phyloP scores from a whole-genome alignment of 2,329 filamentous ascomycete genomes.

The Curvularia spicifera region DNA sequence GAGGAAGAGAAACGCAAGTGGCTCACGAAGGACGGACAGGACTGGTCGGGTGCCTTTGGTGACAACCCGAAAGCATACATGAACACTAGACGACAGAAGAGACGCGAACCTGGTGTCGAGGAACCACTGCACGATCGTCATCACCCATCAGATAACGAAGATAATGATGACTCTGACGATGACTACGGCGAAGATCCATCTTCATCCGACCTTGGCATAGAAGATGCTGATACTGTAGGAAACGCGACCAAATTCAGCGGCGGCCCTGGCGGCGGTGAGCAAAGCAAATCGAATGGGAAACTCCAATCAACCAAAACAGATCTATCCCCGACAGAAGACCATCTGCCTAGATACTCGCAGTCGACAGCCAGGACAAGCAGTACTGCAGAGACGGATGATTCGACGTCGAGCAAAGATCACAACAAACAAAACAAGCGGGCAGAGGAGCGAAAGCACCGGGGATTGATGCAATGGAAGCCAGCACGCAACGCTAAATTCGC shows the following conservation, averaged over 20 bases:
- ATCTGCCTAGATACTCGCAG: constrained; percentile 31
- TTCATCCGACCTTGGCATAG: constrained; percentile 63
- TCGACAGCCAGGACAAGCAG: constrained; percentile 40
- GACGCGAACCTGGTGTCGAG: constrained; percentile 63
- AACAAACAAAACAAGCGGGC: constrained; percentile 70
- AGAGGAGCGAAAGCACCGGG: constrained; percentile 83
- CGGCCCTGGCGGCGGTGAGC: constrained; percentile 20
- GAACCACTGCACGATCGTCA: constrained; percentile 60
- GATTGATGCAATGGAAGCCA: constrained; percentile 94
- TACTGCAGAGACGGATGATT: constrained; percentile 22
- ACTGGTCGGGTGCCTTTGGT: constrained; percentile 88
- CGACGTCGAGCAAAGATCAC: constrained; percentile 61
- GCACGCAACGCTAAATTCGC: constrained; percentile 85
- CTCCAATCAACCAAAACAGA: constrained; percentile 39
- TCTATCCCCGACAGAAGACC: constrained; percentile 31
- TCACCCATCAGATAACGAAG: constrained; percentile 54
- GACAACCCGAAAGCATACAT: constrained; percentile 71
- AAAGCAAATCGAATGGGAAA: constrained; percentile 25
- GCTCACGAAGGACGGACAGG: constrained; percentile 78
- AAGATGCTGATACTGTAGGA: constrained; percentile 57
- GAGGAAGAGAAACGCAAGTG: constrained; percentile 77
- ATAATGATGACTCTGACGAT: constrained; percentile 49
- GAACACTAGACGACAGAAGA: constrained; percentile 60
- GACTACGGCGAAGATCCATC: constrained; percentile 48
- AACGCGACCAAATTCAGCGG: constrained; percentile 33